These are phyloP conservation scores for Sporobolomyces pararoseus DNA, from an alignment of 768 basidiomycete genomes.

Conservation along the genomic window DNA sequence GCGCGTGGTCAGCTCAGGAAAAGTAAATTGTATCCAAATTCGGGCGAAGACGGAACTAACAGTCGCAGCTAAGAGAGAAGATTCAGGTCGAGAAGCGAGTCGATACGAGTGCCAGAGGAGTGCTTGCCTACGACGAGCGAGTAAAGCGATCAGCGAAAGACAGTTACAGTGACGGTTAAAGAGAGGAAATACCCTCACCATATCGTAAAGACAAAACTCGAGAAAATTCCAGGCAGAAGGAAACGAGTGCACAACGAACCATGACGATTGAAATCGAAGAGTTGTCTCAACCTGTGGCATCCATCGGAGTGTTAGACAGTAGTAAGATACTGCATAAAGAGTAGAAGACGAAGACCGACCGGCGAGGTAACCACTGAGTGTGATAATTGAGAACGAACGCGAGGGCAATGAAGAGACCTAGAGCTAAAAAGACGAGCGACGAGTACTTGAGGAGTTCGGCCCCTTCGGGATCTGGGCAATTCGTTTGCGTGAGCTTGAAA, in stretches of 20 bases:
- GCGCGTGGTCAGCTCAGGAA: too few species aligned
- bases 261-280: constrained; percentile 12
- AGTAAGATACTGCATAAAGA: not conserved
- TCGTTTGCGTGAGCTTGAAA: constrained; percentile 16
- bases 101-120: constrained; percentile 19
- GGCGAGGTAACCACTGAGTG: not conserved
- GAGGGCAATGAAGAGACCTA: not conserved
- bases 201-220: not conserved
- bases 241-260: not conserved
- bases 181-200: constrained; percentile 8
- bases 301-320: not conserved
- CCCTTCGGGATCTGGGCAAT: constrained; percentile 13
- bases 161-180: not conserved
- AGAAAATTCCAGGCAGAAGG: constrained; percentile 7
- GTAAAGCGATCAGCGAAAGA: not conserved
- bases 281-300: constrained; percentile 1
- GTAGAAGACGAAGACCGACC: not conserved
- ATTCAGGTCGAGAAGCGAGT: constrained; percentile 19
- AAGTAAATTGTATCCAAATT: too few species aligned
- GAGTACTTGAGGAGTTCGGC: not conserved
- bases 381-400: constrained; percentile 16
- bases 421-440: not conserved
- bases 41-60: constrained; percentile 1
- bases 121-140: not conserved
- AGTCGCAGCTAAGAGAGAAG: constrained; percentile 8